Percentiles rank a stretch among this genome's conserved stretches.
phyloP scores from a whole-genome alignment of 805 yeast species.

The Isabelozyma rhagii region DNA sequence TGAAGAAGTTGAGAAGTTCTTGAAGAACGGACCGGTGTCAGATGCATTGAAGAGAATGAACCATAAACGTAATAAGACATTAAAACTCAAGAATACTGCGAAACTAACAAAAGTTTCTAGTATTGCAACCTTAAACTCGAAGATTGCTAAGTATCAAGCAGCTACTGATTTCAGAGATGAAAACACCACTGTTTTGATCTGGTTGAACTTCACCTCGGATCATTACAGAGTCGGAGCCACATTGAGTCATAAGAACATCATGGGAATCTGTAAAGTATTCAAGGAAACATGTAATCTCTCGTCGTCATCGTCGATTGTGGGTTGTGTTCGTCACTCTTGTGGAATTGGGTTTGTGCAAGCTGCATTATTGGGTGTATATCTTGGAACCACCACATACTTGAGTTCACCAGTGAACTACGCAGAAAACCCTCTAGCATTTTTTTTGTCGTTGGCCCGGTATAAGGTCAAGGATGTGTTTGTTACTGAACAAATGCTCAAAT shows the following conservation, averaged over 20 bases:
- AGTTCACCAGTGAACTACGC: slow-evolving; percentile 78
- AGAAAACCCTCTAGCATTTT: slow-evolving; percentile 68
- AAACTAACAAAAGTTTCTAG: slow-evolving; percentile 48
- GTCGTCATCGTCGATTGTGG: slow-evolving; percentile 68
- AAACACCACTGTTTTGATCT: slow-evolving; percentile 51
- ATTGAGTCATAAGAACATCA: slow-evolving; percentile 57
- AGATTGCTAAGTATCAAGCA: slow-evolving; percentile 42
- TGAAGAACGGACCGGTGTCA: slow-evolving; percentile 66
- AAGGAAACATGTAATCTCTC: slow-evolving; percentile 90
- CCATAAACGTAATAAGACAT: slow-evolving; percentile 30
- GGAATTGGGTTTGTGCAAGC: slow-evolving; percentile 90
- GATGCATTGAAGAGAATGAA: slow-evolving; percentile 52
- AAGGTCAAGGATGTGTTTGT: slow-evolving; percentile 84
- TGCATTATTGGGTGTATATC: slow-evolving; percentile 76
- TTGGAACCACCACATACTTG: slow-evolving; percentile 82
- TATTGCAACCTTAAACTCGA: slow-evolving; percentile 39
- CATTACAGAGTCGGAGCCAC: slow-evolving; percentile 59
- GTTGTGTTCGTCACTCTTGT: slow-evolving; percentile 78
- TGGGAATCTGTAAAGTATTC: slow-evolving; percentile 80
- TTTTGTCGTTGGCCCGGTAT: slow-evolving; percentile 65
- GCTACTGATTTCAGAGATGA: slow-evolving; percentile 36
- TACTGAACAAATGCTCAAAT: slow-evolving; percentile 77
- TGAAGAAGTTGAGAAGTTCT: slow-evolving; percentile 63
- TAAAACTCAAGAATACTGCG: slow-evolving; percentile 63
- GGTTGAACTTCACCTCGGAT: slow-evolving; percentile 73